Base-by-base conservation (phyloP, 1,139 yeast genomes). In the Candida albicans region DNA sequence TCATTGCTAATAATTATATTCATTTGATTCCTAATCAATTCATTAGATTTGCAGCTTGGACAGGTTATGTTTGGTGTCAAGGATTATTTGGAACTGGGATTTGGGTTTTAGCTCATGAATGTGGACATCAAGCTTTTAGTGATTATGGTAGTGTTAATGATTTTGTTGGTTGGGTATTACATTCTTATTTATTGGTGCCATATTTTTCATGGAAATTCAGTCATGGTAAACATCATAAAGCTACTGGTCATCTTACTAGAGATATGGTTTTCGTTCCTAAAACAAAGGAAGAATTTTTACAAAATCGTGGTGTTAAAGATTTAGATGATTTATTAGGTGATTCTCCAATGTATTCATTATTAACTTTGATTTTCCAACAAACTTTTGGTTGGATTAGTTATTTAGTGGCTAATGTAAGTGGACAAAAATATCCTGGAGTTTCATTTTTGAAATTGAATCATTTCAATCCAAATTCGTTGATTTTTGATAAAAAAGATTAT, bases 81-180 rank as follows among this genome's bases (percentile, higher is more conserved):
- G 79, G 81, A 30, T 63, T 75, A 43, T 67, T 75, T 48, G 75
- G 72, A 9, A 77, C 81, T 32, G 85, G 86, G 40, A 51, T 79
- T 35, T 81, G 85, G 85, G 79, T 81, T 44, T 58, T 81, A 62
- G 84, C 84, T 36, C 85, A 80, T 57, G 85, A 80, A 59, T 80
- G 85, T 72, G 85, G 85, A 44, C 85, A 80, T 57, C 80, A 75
- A 56, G 84, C 84, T 11, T 80, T 80, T 57, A 68, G 79, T 43
- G 82, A 78, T 56, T 79, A 77, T 57, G 76, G 73, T 30, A 65
- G 66, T 67, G 72, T 80, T 48, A 80, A 80, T 53, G 84, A 80
- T 57, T 58, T 73, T 31, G 76, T 78, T 41, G 85, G 85, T 39
- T 80, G 84, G 84, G 62, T 79, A 22, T 65, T 80, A 47, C 85